Evolutionary conservation across 345 rosid species (phyloP).

Genomic region (Carallia pectinifolia): DNA sequence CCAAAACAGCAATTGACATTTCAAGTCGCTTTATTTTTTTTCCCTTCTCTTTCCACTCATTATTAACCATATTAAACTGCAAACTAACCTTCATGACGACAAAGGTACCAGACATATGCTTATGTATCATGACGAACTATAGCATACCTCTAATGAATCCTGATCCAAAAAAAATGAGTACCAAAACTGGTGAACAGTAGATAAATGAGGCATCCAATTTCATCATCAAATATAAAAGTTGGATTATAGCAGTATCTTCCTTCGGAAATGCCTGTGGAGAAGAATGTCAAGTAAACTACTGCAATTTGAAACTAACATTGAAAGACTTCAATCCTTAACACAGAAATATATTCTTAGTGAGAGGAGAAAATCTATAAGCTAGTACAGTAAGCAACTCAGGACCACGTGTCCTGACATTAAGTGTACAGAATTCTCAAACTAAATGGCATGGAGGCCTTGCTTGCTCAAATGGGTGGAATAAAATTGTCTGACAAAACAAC

Average conservation of each 20-base stretch:
- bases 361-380: conserved; percentile 3
- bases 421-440: neutral
- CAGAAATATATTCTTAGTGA: conserved; percentile 26
- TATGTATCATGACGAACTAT: conserved; percentile 49
- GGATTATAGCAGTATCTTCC: conserved; percentile 83
- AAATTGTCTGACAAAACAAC: neutral
- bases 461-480: neutral
- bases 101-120: conserved; percentile 54
- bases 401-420: neutral
- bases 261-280: conserved; percentile 79
- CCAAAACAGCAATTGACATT: conserved; percentile 21
- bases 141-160: conserved; percentile 87
- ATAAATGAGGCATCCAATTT: conserved; percentile 59
- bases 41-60: conserved; percentile 18
- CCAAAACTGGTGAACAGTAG: conserved; percentile 74
- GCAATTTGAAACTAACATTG: conserved; percentile 57
- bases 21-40: conserved; percentile 17
- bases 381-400: neutral
- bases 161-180: conserved; percentile 75
- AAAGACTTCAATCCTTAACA: conserved; percentile 38
- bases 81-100: conserved; percentile 59
- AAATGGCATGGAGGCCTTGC: neutral
- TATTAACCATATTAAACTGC: conserved; percentile 40
- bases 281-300: conserved; percentile 64
- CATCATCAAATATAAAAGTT: conserved; percentile 70